phyloP scores from a whole-genome alignment of 768 basidiomycete species.

The Clavulina sp. region DNA sequence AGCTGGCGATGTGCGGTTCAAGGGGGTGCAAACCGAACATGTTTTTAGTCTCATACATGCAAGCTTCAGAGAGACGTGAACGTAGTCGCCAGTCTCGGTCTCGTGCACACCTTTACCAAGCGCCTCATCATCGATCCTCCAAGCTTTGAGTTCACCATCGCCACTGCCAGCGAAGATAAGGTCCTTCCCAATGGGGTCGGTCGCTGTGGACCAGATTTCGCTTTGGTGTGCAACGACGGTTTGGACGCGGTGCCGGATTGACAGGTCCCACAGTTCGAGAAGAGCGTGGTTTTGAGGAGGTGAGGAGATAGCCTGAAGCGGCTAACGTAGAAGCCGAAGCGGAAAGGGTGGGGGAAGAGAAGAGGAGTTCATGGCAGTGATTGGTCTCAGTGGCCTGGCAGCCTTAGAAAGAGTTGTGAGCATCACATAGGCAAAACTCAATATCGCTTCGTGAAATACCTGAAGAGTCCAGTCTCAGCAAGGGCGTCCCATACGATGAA shows the following conservation, averaged over 20 bases:
- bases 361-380: constrained; percentile 69
- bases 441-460: constrained; percentile 28
- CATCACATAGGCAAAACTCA: neutral
- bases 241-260: constrained; percentile 92
- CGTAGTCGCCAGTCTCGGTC: constrained; percentile 55
- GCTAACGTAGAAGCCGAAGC: constrained; percentile 30
- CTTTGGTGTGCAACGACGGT: constrained; percentile 84
- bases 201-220: constrained; percentile 70
- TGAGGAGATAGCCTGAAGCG: constrained; percentile 42
- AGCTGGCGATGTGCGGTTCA: constrained; percentile 36
- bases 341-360: constrained; percentile 26
- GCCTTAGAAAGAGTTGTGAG: constrained; percentile 24
- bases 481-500: constrained; percentile 93
- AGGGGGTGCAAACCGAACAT: neutral
- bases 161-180: constrained; percentile 77
- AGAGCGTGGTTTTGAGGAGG: constrained; percentile 83
- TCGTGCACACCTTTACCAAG: constrained; percentile 50
- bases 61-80: too few relatives aligned
- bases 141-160: constrained; percentile 88
- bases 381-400: constrained; percentile 90
- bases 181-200: constrained; percentile 34
- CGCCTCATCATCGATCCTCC: constrained; percentile 59
- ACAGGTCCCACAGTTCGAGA: constrained; percentile 91
- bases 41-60: constrained; percentile 29
- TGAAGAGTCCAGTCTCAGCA: constrained; percentile 76